These are phyloP conservation scores for Elsinoe necatrix DNA, from an alignment of 2,329 filamentous ascomycete genomes.

Conservation along the genomic window DNA sequence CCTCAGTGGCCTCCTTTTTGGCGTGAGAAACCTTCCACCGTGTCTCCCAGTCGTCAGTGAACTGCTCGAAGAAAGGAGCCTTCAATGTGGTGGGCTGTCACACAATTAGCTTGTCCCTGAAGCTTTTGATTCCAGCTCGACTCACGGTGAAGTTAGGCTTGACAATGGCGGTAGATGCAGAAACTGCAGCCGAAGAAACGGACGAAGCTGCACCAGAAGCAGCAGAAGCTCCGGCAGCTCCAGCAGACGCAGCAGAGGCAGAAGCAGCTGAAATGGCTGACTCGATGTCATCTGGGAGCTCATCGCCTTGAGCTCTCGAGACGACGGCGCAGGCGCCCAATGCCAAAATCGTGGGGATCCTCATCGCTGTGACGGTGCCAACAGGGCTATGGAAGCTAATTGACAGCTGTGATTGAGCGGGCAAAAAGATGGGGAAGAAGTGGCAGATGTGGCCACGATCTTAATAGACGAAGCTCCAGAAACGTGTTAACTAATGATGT, in stretches of 20 bases:
- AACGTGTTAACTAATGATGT: neutral
- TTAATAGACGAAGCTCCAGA: conserved; percentile 2
- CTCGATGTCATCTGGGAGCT: conserved; percentile 57
- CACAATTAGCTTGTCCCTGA: conserved; percentile 12
- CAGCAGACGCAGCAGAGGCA: conserved; percentile 9
- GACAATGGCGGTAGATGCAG: conserved; percentile 42
- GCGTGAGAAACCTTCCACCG: conserved; percentile 93
- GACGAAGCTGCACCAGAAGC: conserved; percentile 35
- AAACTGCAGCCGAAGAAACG: conserved; percentile 47
- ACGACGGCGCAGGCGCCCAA: conserved; percentile 62
- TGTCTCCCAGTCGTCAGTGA: conserved; percentile 89
- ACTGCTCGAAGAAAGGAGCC: conserved; percentile 95
- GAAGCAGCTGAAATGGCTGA: conserved; percentile 36
- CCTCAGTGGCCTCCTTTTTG: conserved; percentile 86
- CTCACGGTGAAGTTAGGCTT: conserved; percentile 84
- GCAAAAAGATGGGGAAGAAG: neutral
- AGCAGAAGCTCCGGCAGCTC: neutral
- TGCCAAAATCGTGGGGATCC: conserved; percentile 71
- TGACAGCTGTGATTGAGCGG: neutral
- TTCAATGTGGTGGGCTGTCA: conserved; percentile 74
- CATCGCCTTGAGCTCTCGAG: conserved; percentile 45
- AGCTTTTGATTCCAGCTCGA: conserved; percentile 21
- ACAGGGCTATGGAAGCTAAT: neutral
- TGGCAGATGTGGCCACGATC: neutral
- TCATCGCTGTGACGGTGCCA: conserved; percentile 52